Evolutionary conservation across 768 basidiomycete species (phyloP).

Genomic region (Mycena venus): DNA sequence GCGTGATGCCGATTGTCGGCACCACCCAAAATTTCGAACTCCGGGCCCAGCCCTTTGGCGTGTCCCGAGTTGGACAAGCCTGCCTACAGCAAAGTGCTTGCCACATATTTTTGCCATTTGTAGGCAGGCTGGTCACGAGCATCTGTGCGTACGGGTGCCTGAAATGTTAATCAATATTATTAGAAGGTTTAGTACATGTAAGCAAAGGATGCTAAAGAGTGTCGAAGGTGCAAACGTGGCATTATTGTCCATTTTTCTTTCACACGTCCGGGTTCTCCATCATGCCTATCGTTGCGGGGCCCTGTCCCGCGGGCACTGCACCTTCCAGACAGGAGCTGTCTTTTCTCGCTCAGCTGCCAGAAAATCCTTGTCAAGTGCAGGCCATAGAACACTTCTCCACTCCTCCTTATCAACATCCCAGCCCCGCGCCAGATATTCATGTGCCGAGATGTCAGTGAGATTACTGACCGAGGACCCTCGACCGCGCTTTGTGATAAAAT

Average conservation of each 20-base stretch:
- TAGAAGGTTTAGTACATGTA: not conserved
- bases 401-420: not conserved
- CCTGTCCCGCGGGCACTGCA: not conserved
- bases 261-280: not conserved
- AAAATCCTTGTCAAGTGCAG: constrained; percentile 4
- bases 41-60: no score
- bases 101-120: no score
- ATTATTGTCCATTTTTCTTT: not conserved
- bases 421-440: constrained; percentile 9
- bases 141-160: no score
- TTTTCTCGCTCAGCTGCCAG: not conserved
- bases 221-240: not conserved
- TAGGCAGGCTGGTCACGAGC: no score
- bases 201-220: not conserved
- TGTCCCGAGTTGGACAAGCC: no score
- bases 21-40: no score
- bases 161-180: not conserved
- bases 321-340: not conserved
- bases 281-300: not conserved
- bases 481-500: not conserved
- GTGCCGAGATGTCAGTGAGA: not conserved
- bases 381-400: constrained; percentile 15
- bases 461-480: not conserved
- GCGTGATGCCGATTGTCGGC: no score
- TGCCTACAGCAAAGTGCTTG: no score